phyloP scores from a whole-genome alignment of 202 grass and related monocot genomes.

The Schoenoplectus triqueter region DNA sequence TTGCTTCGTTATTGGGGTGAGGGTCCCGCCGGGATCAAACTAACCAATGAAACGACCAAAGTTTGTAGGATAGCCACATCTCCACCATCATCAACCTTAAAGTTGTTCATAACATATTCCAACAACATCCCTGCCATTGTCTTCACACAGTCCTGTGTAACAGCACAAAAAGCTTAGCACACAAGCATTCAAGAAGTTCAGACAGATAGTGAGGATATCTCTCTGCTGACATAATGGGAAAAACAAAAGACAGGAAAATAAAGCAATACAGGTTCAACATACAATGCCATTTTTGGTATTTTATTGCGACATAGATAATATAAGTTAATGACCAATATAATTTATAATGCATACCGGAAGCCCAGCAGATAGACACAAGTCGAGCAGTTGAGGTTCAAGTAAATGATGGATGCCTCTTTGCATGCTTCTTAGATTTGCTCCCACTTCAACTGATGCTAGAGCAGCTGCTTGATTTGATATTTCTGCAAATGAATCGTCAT shows the following conservation, averaged over 20 bases:
- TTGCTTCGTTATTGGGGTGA: not conserved
- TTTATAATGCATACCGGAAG: slow-evolving; percentile 64
- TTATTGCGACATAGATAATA: not conserved
- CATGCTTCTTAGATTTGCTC: slow-evolving; percentile 53
- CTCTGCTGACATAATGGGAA: slow-evolving; percentile 6
- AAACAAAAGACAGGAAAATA: slow-evolving; percentile 23
- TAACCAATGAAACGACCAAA: slow-evolving; percentile 90
- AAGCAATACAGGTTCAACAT: slow-evolving; percentile 14
- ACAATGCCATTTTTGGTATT: not conserved
- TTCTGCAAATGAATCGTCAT: slow-evolving; percentile 59
- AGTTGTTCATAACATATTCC: slow-evolving; percentile 89
- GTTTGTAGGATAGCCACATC: slow-evolving; percentile 80
- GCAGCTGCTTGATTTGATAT: slow-evolving; percentile 46
- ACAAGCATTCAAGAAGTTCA: slow-evolving; percentile 41
- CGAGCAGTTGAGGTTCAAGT: slow-evolving; percentile 66
- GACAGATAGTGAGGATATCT: not conserved
- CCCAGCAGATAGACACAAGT: slow-evolving; percentile 64
- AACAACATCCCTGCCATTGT: slow-evolving; percentile 68
- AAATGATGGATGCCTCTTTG: slow-evolving; percentile 67
- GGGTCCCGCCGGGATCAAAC: not conserved
- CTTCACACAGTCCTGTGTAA: slow-evolving; percentile 67
- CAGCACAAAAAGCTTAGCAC: slow-evolving; percentile 45
- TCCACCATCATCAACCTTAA: slow-evolving; percentile 76
- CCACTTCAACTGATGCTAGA: slow-evolving; percentile 51
- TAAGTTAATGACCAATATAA: not conserved